Base-by-base conservation (phyloP, 2,329 filamentous ascomycete species). In the Fusarium sp. region DNA sequence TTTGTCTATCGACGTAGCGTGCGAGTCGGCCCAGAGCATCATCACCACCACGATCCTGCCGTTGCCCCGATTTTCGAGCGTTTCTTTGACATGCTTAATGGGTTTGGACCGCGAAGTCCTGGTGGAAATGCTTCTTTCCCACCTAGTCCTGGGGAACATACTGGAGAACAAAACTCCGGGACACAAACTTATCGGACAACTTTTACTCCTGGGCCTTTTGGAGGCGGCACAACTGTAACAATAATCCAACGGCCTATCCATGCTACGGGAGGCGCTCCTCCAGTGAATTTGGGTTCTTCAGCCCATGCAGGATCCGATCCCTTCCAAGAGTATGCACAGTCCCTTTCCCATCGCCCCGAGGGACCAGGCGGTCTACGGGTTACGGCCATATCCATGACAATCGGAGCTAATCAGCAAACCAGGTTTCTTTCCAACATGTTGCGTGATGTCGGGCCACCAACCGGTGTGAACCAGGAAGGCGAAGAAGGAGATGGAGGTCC, bases 351-450 rank as follows among this genome's bases (percentile, higher is more conserved):
- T 57, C 44, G 39, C 41, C 54, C 47, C 17, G 47, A 57, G 22
- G 56, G 52, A 61, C 55, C 62, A 43, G 55, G 56, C 49, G 62
- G 60, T 59, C 58, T 72, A 55, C 60, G 64, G 43, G 56, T 68
- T 44, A 67, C 60, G 44, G 52, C 57, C 27, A 50, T 74, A 44
- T 57, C 69, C 61, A 64, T 67, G 55, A 59, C 52, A 13, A 50
- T 67, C 20, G 56, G 68, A 61, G 63, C 79, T 83, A 77, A 84
- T 68, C 27, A 64, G 44, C 44, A 5, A 61, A 43, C 44, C 67
- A 87, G 85, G 45, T 74, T 86, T 2, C 84, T 87, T 65, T 76
- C 78, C 44, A 78, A 82, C 47, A 74, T 86, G 10, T 70, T 87
- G 53, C 78, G 79, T 43, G 77, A 78, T 35, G 68, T 79, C 20